Evolutionary conservation across 2,329 filamentous ascomycete genomes (phyloP).

Genomic region (Monilinia polystroma): DNA sequence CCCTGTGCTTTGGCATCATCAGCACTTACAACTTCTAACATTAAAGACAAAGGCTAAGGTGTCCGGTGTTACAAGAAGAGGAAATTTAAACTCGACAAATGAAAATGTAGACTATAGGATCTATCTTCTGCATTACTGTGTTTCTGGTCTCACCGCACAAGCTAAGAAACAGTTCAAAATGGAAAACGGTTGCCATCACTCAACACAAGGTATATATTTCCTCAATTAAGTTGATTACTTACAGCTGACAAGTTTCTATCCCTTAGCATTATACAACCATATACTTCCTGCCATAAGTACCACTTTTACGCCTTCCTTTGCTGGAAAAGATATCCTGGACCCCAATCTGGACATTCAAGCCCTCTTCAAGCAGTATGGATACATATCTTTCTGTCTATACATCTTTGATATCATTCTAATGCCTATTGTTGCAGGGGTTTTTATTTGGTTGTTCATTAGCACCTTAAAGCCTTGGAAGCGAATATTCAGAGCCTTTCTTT

Average conservation of each 20-base stretch:
- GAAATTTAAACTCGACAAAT: background rate
- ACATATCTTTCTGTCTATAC: conserved; percentile 3
- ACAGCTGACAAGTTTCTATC: background rate
- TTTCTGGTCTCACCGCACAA: background rate
- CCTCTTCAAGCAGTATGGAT: conserved; percentile 9
- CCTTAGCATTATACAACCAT: conserved; percentile 1
- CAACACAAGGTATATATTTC: conserved; percentile 9
- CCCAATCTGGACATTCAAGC: background rate
- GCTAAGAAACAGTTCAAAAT: background rate
- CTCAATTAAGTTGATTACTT: background rate
- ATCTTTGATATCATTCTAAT: conserved; percentile 5
- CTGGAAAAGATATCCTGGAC: background rate
- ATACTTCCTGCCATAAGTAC: background rate
- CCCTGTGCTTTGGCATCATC: conserved; percentile 9
- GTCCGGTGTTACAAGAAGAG: background rate
- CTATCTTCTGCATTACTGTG: conserved; percentile 12
- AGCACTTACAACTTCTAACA: conserved; percentile 8
- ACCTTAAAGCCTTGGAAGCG: background rate
- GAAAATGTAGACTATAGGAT: conserved; percentile 1
- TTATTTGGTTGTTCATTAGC: conserved; percentile 14
- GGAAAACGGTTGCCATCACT: background rate
- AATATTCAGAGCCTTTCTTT: conserved; percentile 8
- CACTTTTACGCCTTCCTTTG: background rate
- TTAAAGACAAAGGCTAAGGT: background rate
- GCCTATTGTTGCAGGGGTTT: background rate